Conservation (phyloP, 106 monocot genomes). For the Acorus calamus region DNA sequence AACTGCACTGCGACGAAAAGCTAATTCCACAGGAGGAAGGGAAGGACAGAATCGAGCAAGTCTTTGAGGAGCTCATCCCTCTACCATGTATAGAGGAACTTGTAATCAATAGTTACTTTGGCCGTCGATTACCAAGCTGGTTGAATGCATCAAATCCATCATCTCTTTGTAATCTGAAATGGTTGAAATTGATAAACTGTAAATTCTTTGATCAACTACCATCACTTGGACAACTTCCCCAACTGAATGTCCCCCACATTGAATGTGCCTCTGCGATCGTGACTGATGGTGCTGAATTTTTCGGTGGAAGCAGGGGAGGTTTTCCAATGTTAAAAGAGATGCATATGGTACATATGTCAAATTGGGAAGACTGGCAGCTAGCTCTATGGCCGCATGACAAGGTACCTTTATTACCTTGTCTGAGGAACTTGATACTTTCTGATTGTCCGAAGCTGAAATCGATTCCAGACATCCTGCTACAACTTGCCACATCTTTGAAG, state of each 20-base stretch:
- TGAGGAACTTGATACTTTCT: too few relatives aligned
- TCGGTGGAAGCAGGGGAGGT: not conserved
- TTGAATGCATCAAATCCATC: not conserved
- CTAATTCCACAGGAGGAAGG: not conserved
- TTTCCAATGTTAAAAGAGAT: too few relatives aligned
- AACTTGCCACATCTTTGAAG: too few relatives aligned
- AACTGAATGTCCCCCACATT: constrained; percentile 5
- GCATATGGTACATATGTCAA: too few relatives aligned
- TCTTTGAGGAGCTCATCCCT: constrained; percentile 20
- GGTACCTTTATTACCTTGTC: too few relatives aligned
- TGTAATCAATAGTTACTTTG: constrained; percentile 11
- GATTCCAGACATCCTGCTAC: too few relatives aligned
- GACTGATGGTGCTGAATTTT: constrained; percentile 6
- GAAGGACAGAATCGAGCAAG: not conserved
- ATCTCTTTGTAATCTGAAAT: not conserved
- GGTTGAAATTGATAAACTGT: not conserved
- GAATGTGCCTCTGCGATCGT: not conserved
- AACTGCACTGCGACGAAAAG: too few relatives aligned
- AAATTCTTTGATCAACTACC: constrained; percentile 3
- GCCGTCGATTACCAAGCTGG: constrained; percentile 14
- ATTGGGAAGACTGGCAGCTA: too few relatives aligned
- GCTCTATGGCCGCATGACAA: too few relatives aligned
- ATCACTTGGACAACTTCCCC: constrained; percentile 8
- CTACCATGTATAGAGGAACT: constrained; percentile 3
- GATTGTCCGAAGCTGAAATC: too few relatives aligned